Conservation (phyloP, 306 rosid genomes). For the Vicia sativa region DNA sequence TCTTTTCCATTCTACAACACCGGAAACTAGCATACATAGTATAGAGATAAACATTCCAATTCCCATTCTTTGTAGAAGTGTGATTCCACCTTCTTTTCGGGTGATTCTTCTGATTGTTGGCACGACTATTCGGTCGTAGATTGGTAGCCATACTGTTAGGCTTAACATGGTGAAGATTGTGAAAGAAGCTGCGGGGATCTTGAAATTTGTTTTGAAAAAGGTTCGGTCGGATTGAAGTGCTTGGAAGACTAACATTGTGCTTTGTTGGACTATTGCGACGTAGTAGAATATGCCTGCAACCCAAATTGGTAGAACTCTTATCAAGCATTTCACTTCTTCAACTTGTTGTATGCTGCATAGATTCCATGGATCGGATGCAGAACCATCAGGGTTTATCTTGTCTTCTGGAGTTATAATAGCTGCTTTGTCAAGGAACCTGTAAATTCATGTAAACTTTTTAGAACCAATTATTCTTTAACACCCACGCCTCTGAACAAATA, state of each 20-base stretch:
- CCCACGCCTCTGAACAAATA: too few species aligned
- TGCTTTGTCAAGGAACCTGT: slow-evolving; percentile 79
- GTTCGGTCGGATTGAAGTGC: slow-evolving; percentile 74
- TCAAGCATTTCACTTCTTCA: slow-evolving; percentile 76
- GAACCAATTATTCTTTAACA: background rate
- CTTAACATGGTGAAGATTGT: slow-evolving; percentile 61
- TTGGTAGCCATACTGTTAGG: slow-evolving; percentile 68
- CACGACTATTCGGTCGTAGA: slow-evolving; percentile 66
- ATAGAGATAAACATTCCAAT: slow-evolving; percentile 62
- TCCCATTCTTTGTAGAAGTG: slow-evolving; percentile 80
- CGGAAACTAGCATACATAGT: slow-evolving; percentile 59
- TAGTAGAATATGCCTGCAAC: slow-evolving; percentile 51
- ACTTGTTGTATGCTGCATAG: slow-evolving; percentile 83
- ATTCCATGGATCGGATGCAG: slow-evolving; percentile 73
- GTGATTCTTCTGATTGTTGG: slow-evolving; percentile 59
- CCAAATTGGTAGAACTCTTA: slow-evolving; percentile 84
- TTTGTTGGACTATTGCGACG: slow-evolving; percentile 56
- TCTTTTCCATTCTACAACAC: slow-evolving; percentile 51
- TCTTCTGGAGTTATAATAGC: slow-evolving; percentile 62
- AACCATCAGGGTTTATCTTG: slow-evolving; percentile 60
- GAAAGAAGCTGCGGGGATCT: slow-evolving; percentile 82
- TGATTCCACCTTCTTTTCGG: slow-evolving; percentile 73
- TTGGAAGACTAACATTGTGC: slow-evolving; percentile 70
- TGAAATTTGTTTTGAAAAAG: slow-evolving; percentile 48
- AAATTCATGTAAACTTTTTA: background rate